Base-by-base conservation (phyloP, 305 asterid genomes). In the Fraxinus angustifolia region DNA sequence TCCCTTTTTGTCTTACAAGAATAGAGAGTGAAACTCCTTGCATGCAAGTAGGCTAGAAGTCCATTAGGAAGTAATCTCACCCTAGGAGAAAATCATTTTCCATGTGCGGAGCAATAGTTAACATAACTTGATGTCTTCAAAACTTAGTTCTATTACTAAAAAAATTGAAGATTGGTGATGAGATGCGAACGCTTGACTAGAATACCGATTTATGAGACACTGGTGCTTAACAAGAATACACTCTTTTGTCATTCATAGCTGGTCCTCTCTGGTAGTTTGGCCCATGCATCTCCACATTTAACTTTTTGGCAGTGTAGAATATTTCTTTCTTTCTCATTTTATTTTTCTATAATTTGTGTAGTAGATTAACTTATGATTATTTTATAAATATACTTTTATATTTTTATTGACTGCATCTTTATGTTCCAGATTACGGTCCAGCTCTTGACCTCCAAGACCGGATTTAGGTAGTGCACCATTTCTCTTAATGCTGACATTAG, bases 361-460 rank as follows among this genome's bases (percentile, higher is more conserved):
- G 0, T 70, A 21, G 38, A 21, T 23, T 62, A 73, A 35, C 75
- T 73, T 45, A 60, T 71, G 68, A 28, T 53, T 30, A 33, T 19
- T 70, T 78, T 14, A 73, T 83, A 17, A 53, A 50, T 31, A 65
- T 79, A 40, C 26, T 38, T 78, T 82, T 48, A 53, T 83, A 72
- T 83, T 56, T 82, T 88, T 42, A 80, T 83, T 72, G 82, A 83
- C 65, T 86, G 84, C 83, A 30, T 88, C 86, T 71, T 81, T 84
- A 79, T 85, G 73, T 90, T 88, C 80, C 96, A 96, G 99, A 90
- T 93, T 33, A 94, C 96, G 0, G 89, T 96, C 78, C 99, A 96
- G 92, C 92, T 94, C 86, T 90, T 96, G 85, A 96, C 98, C 85
- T 96, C 99, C 50, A 96, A 96, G 89, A 96, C 99, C 34, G 99